Evolutionary conservation across 768 basidiomycete genomes (phyloP), one percentile per base, ranked within the genome.

Genomic region (Cubamyces sp.): DNA sequence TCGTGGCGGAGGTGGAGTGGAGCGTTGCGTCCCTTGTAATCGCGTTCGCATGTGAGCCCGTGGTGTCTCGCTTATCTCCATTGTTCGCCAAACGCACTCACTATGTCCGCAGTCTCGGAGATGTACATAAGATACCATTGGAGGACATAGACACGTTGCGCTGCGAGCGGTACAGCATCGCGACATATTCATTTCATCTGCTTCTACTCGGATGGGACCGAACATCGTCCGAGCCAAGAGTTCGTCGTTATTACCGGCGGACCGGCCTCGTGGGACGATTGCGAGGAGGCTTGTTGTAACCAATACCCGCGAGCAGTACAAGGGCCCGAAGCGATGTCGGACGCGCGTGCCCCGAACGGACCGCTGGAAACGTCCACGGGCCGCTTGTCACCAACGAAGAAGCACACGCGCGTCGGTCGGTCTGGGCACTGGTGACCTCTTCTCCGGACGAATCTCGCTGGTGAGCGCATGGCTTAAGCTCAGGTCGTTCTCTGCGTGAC

Each of bases 361-460:
- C 57, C 57, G 63, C 43, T 41, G 21, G 18, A 28, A 5, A 39
- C 25, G 39, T 8, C n/a, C 14, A 23, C 49, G 57, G 49, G 0
- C 57, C 57, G 57, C 26, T 39, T 12, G 28, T 43, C 21, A 26
- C 42, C 41, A 28, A 28, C 43, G 42, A 5, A 43, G 9, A 41
- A 9, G 7, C 34, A 40, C 18, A 7, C 40, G 21, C 19, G 21
- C 56, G 40, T n/a, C 7, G 15, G 46, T 15, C 25, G 21, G 41
- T 14, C 49, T 52, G 18, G 57, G 25, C 62, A 15, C 30, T 41
- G 47, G 21, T 42, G 37, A 40, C 54, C 50, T 21, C 42, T 60
- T 41, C 58, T 12, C 42, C 57, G 58, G 63, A 30, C 41, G 54
- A 57, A 60, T 48, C 19, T 64, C 58, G 63, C 59, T 9, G 48